A percentile compares a stretch with the other conserved stretches of the same genome.
phyloP scores from a whole-genome alignment of 2,329 filamentous ascomycete species.

The Onygenales sp. region DNA sequence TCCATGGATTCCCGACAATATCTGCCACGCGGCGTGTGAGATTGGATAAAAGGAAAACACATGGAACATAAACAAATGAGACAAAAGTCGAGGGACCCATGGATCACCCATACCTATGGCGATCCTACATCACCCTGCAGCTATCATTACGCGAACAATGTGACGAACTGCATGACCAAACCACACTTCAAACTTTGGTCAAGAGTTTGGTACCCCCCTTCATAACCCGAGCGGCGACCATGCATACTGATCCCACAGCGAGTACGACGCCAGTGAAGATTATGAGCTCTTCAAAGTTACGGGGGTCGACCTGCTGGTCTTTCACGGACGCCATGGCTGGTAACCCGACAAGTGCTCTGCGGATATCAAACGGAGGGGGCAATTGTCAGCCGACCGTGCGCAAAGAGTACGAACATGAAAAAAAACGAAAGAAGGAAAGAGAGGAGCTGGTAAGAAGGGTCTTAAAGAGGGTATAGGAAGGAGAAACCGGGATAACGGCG shows the following conservation, averaged over 20 bases:
- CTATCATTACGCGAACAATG: not conserved
- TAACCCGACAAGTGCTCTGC: not conserved
- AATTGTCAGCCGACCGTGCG: not conserved
- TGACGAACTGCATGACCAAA: not conserved
- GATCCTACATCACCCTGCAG: no score
- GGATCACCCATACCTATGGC: no score
- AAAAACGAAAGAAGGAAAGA: not conserved
- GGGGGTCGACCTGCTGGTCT: not conserved
- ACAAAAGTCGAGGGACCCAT: no score
- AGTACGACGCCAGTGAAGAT: not conserved
- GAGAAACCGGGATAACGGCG: no score
- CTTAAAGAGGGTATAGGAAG: not conserved
- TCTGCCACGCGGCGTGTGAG: no score
- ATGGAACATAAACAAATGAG: no score
- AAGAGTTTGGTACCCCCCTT: not conserved
- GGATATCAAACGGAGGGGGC: not conserved
- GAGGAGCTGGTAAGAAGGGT: not conserved
- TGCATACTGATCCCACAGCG: not conserved
- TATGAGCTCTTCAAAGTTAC: not conserved
- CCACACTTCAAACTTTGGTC: not conserved
- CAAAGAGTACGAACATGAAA: not conserved
- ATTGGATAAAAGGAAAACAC: no score
- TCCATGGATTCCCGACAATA: no score
- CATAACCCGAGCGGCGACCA: not conserved
- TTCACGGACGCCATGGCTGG: constrained; percentile 1